Base-by-base conservation (phyloP, 352 stramenopile genomes). In the Globisporangium nodosum region DNA sequence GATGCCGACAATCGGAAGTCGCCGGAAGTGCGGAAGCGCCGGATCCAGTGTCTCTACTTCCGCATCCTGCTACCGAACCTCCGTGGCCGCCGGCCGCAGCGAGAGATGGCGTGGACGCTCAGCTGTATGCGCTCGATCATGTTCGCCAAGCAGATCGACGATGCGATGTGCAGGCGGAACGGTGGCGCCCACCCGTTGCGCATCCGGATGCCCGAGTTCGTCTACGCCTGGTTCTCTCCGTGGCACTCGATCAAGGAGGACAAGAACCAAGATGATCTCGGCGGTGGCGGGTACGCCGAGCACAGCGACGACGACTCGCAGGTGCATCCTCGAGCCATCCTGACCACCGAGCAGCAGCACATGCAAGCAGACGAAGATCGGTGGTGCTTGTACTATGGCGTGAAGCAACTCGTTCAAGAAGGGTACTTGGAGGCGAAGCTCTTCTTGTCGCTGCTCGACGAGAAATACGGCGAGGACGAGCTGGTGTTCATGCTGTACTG, bases 351-450 rank as follows among this genome's bases (percentile, higher is more conserved):
- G 31, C 69, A 77, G n/a, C 58, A 55, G 1, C 77, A 81, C 27
- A 64, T 73, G 18, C 69, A 89, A 54, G 85, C 89, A 0, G 88
- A 97, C 52, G 89, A 97, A 63, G 81, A 95, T 43, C 76, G 92
- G 0, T 98, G 93, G 93, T 94, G 86, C 35, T 56, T 98, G 24
- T 98, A 98, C 64, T 98, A 97, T 54, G 92, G 92, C 0, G 83
- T 95, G 33, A 96, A 96, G 55, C 64, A 73, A 0, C 61, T 93
- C 2, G 76, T 98, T 0, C 74, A 87, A 15, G 77, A 93, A 57
- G 89, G 94, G 11, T 92, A 88, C 33, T 52, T 94, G 31, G 93
- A 98, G 45, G 90, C 90, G 0, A 93, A 92, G 51, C 63, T 98
- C 0, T 98, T 98, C 49, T 74, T 96, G 20, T 93, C 85, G 3